phyloP scores from a whole-genome alignment of 2,329 filamentous ascomycete genomes.

The Calonectria naviculata region DNA sequence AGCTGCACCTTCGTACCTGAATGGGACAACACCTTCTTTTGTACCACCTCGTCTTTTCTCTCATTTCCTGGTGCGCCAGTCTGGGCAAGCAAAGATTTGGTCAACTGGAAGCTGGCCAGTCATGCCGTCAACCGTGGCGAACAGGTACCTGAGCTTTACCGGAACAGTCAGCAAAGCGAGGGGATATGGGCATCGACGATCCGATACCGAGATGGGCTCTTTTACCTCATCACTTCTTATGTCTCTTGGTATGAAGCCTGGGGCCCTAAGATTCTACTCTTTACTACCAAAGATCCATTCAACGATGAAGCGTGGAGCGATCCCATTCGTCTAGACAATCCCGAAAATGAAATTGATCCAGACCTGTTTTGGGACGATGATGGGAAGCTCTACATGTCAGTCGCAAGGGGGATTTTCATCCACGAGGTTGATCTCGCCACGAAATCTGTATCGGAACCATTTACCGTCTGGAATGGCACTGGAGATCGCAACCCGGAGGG shows the following conservation, averaged over 20 bases:
- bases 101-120: background rate
- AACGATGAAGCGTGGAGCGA: background rate
- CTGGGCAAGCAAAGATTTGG: constrained; percentile 51
- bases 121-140: background rate
- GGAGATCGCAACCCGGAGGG: constrained; percentile 47
- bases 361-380: constrained; percentile 3
- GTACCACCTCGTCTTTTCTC: constrained; percentile 62
- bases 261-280: background rate
- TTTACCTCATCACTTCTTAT: background rate
- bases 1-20: constrained; percentile 53
- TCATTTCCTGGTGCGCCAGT: constrained; percentile 63
- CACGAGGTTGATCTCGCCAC: background rate
- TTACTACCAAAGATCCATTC: background rate
- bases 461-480: constrained; percentile 55
- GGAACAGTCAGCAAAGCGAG: background rate
- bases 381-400: background rate
- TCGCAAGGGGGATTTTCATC: background rate
- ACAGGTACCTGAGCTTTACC: background rate
- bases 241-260: background rate
- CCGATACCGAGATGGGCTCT: background rate
- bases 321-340: background rate
- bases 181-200: constrained; percentile 1
- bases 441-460: background rate
- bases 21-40: constrained; percentile 59
- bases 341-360: constrained; percentile 3